Conservation (phyloP, 2,329 filamentous ascomycete genomes). For the Thermomyces lanuginosus region DNA sequence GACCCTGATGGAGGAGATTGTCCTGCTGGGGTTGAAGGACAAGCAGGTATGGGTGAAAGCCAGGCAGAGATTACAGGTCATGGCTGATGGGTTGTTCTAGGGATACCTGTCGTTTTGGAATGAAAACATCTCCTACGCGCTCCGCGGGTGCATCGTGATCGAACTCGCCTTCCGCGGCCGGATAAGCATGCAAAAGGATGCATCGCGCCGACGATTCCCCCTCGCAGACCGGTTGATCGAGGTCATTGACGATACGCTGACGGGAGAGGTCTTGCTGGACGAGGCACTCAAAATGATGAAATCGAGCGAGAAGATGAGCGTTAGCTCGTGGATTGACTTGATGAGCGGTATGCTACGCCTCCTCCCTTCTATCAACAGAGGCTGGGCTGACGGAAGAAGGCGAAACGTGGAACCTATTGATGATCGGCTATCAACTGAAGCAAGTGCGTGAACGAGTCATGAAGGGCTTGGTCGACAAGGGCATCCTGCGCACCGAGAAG, state of each 20-base stretch:
- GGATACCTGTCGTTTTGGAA: slow-evolving; percentile 99
- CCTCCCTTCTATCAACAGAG: slow-evolving; percentile 2
- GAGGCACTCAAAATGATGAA: slow-evolving; percentile 99
- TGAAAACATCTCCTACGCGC: slow-evolving; percentile 96
- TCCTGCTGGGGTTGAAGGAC: slow-evolving; percentile 90
- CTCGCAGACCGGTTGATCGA: slow-evolving; percentile 88
- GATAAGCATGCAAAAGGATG: slow-evolving; percentile 97
- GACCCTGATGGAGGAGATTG: slow-evolving; percentile 95
- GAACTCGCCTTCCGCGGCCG: slow-evolving; percentile 91
- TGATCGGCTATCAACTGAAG: slow-evolving; percentile 98
- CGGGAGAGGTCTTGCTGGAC: slow-evolving; percentile 90
- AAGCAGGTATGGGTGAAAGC: slow-evolving; percentile 55
- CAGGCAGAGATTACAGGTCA: neutral
- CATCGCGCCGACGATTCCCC: slow-evolving; percentile 77
- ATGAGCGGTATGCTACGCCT: slow-evolving; percentile 63
- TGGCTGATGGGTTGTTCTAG: slow-evolving; percentile 29
- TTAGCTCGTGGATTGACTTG: slow-evolving; percentile 95
- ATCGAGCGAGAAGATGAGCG: slow-evolving; percentile 98
- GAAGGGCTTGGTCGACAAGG: slow-evolving; percentile 96
- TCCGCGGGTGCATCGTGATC: slow-evolving; percentile 95
- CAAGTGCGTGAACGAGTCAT: slow-evolving; percentile 94
- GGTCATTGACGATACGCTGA: slow-evolving; percentile 90
- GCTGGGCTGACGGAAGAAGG: slow-evolving; percentile 37
- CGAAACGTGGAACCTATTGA: slow-evolving; percentile 99
- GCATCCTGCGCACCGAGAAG: slow-evolving; percentile 95